Conservation (phyloP, 225 moss, liverwort and hornwort genomes). For the Polytrichum commune region DNA sequence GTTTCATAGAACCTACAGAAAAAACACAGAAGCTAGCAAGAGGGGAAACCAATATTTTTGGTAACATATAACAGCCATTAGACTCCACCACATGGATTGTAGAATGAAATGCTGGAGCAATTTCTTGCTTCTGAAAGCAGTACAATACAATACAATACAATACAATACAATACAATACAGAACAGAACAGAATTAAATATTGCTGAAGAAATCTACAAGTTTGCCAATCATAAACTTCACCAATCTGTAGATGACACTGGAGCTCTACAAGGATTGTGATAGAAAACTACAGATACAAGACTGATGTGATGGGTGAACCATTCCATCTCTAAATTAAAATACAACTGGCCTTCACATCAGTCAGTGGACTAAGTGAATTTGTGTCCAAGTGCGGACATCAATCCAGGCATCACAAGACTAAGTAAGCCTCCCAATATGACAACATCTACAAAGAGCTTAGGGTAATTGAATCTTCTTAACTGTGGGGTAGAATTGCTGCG, state of each 20-base stretch:
- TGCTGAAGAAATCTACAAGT: no score
- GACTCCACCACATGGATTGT: no score
- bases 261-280: neutral
- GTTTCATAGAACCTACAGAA: neutral
- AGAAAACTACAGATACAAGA: conserved; percentile 13
- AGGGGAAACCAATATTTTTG: no score
- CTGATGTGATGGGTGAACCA: conserved; percentile 19
- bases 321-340: conserved; percentile 3
- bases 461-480: conserved; percentile 56
- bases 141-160: no score
- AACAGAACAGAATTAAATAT: no score
- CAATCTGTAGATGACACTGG: neutral
- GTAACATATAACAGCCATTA: no score
- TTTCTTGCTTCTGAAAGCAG: no score
- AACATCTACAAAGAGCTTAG: conserved; percentile 16
- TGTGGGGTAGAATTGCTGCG: conserved; percentile 46
- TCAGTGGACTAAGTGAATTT: no score
- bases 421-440: conserved; percentile 42
- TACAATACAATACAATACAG: no score
- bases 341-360: neutral
- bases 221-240: neutral
- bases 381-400: conserved; percentile 19
- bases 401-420: conserved; percentile 25
- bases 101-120: no score
- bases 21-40: neutral